These are phyloP conservation scores for Botrytis porri DNA, from an alignment of 2,329 filamentous ascomycete genomes.

Conservation along the genomic window DNA sequence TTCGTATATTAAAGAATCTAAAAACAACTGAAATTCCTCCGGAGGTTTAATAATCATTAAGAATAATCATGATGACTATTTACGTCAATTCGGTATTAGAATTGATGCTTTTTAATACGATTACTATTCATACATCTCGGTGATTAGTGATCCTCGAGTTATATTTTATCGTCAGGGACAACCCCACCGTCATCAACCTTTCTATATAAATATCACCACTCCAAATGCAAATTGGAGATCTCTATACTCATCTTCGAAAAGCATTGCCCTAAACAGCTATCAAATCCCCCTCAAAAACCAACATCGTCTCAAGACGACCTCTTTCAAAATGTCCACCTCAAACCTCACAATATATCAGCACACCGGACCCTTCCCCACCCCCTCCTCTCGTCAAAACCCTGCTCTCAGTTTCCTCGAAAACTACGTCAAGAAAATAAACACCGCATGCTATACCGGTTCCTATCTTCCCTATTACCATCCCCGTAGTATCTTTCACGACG, in stretches of 20 bases:
- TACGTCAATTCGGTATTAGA: background rate
- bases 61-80: background rate
- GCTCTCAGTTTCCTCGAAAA: slow-evolving; percentile 13
- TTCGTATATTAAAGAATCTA: background rate
- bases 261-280: background rate
- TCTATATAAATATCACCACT: background rate
- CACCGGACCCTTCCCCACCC: background rate
- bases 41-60: background rate
- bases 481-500: background rate
- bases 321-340: background rate
- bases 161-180: background rate
- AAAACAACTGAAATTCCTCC: background rate
- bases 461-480: slow-evolving; percentile 19
- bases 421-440: slow-evolving; percentile 1
- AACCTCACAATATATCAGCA: background rate
- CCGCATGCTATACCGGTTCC: background rate
- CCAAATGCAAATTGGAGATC: background rate
- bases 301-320: slow-evolving; percentile 23
- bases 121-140: background rate
- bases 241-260: background rate
- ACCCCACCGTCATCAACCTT: background rate
- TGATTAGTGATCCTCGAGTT: background rate
- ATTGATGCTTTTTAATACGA: background rate
- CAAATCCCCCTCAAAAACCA: slow-evolving; percentile 43
- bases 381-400: background rate